Evolutionary conservation across 2,329 filamentous ascomycete genomes (phyloP), one percentile per base, ranked within the genome.

Genomic region (Bimuria novae-zelandiae): DNA sequence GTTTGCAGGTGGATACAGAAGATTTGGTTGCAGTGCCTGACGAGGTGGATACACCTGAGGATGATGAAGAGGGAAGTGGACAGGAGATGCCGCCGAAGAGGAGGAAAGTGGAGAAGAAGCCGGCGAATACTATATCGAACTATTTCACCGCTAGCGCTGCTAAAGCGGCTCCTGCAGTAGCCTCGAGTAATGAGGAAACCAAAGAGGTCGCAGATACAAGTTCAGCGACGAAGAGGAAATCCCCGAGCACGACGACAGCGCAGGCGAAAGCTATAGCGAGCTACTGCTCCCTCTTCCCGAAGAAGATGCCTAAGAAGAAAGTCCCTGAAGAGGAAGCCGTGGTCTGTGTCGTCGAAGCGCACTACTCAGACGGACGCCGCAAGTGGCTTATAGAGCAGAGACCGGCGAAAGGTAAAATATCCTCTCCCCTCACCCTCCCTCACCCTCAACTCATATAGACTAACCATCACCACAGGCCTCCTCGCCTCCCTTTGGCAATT

Each of bases 341-440:
- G 1, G 69, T 74, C 2, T 73, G 71, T 39, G 56, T 74, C 7
- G 49, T 73, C 35, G 63, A 70, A 21, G 45, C 41, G 62, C 11
- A 23, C 37, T 25, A 19, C 41, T n/a, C 40, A 5, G 21, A 41
- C 14, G 55, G 55, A 0, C 44, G 43, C 3, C 66, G 61, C 47
- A 68, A 64, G 40, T 74, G 66, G 64, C 56, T 74, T 2, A 72
- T 73, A 25, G 69, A 73, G 43, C 67, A 74, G 40, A 57, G 71
- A 37, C 71, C 71, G 11, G 66, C 65, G 7, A 73, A 70, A 65
- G 67, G 68, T 68, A 54, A 41, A 61, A 47, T n/a, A 17, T 14
- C 36, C 14, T 27, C 12, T 8, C 21, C 16, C 35, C 21, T 12
- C 23, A 12, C 19, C 32, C 10, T 10, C 11, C 2, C 19, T 36